A percentile compares a stretch with the other conserved stretches of the same genome.
phyloP scores from a whole-genome alignment of 106 monocot genomes.

The Alisma plantagoaquatica region DNA sequence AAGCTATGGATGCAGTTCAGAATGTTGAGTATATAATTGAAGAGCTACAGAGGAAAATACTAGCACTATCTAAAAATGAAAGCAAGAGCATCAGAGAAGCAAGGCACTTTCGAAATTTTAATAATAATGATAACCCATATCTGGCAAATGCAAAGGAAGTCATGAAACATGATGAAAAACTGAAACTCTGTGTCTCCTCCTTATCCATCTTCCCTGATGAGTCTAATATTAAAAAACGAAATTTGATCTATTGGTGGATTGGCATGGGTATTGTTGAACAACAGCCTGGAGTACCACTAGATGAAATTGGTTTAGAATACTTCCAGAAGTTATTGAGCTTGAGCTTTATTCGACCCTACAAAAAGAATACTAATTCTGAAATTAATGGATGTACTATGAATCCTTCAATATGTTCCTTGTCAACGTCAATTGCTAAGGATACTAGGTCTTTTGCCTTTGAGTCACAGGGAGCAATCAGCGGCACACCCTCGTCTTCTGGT shows the following conservation, averaged over 20 bases:
- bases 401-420: slow-evolving; percentile 4
- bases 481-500: neutral
- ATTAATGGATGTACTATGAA: slow-evolving; percentile 4
- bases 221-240: slow-evolving; percentile 11
- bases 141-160: no score
- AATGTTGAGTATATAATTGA: no score
- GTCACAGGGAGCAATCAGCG: neutral
- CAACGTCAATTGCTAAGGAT: neutral
- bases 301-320: neutral
- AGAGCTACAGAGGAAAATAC: no score
- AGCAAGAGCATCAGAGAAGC: no score
- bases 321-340: neutral
- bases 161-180: no score
- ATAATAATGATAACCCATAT: no score
- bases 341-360: neutral
- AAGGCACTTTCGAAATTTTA: no score
- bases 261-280: slow-evolving; percentile 6
- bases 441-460: neutral
- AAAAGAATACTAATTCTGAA: neutral
- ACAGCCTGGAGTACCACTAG: no score
- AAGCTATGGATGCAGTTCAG: no score
- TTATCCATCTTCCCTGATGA: slow-evolving; percentile 13
- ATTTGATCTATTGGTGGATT: slow-evolving; percentile 20
- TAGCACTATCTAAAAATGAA: no score
- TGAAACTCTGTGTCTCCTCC: slow-evolving; percentile 6